These are phyloP conservation scores for Syzygium aqueum DNA, from an alignment of 345 rosid species.

Conservation along the genomic window DNA sequence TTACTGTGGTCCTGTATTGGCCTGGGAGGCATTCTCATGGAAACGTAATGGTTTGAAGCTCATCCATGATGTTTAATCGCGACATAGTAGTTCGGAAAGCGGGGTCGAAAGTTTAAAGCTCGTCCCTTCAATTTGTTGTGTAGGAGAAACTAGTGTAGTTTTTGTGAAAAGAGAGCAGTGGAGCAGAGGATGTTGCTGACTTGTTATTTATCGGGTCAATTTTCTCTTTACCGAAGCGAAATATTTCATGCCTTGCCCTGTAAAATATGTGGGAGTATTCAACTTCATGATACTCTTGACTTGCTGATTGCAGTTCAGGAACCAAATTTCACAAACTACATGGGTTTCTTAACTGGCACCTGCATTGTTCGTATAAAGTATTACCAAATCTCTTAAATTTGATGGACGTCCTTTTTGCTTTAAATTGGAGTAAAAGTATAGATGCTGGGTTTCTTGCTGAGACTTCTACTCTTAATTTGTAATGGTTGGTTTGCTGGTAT, in stretches of 20 bases:
- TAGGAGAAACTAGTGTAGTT: background rate
- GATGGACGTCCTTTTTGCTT: background rate
- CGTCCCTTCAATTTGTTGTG: background rate
- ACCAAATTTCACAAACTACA: background rate
- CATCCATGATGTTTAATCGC: background rate
- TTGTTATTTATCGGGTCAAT: background rate
- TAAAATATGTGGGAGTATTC: background rate
- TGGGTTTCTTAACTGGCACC: background rate
- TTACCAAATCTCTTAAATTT: background rate
- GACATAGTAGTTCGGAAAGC: background rate
- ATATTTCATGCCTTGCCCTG: background rate
- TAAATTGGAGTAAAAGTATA: background rate
- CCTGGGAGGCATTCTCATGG: background rate
- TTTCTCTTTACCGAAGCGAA: background rate
- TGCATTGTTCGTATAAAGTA: background rate
- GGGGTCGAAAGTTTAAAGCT: background rate
- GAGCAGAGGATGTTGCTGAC: background rate
- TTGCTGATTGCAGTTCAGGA: background rate
- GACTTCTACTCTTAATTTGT: background rate
- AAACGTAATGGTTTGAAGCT: background rate
- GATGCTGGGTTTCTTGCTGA: background rate
- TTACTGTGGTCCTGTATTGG: background rate
- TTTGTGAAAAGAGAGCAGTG: background rate
- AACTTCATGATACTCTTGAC: background rate
- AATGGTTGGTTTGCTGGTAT: background rate